Evolutionary conservation across 2,329 filamentous ascomycete genomes (phyloP).

Genomic region (Akanthomyces lecanii): DNA sequence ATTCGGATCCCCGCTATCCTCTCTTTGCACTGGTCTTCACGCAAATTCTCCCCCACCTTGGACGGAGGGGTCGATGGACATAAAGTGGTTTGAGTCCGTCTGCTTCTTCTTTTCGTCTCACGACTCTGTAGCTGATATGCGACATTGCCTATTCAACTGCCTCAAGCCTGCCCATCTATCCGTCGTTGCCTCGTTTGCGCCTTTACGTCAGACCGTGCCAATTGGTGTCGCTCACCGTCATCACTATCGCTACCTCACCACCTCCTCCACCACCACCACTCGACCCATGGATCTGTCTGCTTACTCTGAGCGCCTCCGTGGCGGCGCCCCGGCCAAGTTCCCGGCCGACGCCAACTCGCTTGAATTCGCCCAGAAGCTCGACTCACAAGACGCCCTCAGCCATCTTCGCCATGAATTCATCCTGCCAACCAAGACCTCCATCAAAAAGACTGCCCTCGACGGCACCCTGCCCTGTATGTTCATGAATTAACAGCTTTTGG

Average conservation of each 20-base stretch:
- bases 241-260: neutral
- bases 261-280: constrained; percentile 8
- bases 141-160: neutral
- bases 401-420: constrained; percentile 67
- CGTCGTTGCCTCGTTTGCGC: neutral
- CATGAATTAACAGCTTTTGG: neutral
- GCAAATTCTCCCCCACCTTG: constrained; percentile 11
- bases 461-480: constrained; percentile 38
- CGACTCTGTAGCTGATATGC: constrained; percentile 1
- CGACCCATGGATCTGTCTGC: constrained; percentile 36
- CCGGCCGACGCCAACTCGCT: constrained; percentile 43
- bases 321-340: constrained; percentile 41
- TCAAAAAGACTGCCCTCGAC: constrained; percentile 59
- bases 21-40: too few relatives aligned
- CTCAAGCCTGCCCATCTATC: neutral
- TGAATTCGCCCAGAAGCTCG: constrained; percentile 49
- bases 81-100: constrained; percentile 16
- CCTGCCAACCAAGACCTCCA: constrained; percentile 68
- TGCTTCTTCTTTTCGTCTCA: neutral
- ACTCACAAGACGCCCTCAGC: constrained; percentile 56
- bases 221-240: neutral
- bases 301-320: constrained; percentile 37
- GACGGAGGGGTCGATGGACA: constrained; percentile 25
- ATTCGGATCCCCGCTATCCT: neutral
- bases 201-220: neutral